Conservation (phyloP, 306 rosid genomes). For the Mimosa pudica region DNA sequence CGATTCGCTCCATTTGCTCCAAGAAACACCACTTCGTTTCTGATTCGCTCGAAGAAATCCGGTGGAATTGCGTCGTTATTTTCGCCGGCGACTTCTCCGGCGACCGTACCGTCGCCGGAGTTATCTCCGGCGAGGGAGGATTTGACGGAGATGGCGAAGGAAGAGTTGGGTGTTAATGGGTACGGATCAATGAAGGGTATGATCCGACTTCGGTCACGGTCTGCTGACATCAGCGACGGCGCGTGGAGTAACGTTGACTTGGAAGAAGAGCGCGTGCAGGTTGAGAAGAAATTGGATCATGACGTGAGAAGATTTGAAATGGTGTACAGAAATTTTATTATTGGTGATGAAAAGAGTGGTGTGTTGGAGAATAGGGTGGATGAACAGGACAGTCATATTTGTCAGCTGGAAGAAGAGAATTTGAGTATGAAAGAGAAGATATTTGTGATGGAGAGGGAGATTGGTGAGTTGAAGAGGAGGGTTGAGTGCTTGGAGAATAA, state of each 20-base stretch:
- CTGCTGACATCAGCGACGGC: conserved; percentile 32
- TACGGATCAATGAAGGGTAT: conserved; percentile 88
- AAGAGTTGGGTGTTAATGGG: conserved; percentile 81
- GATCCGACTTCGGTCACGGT: conserved; percentile 46
- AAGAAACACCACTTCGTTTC: conserved; percentile 71
- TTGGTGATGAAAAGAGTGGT: conserved; percentile 53
- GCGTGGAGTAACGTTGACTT: conserved; percentile 65
- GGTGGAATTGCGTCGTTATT: conserved; percentile 70
- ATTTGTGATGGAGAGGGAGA: conserved; percentile 66
- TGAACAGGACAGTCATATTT: conserved; percentile 66
- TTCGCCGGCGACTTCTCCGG: conserved; percentile 60
- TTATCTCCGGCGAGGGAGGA: conserved; percentile 71
- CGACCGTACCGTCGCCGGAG: conserved; percentile 62
- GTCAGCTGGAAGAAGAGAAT: conserved; percentile 70
- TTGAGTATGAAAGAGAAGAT: conserved; percentile 64
- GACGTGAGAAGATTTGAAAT: conserved; percentile 78
- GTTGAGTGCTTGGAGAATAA: conserved; percentile 54
- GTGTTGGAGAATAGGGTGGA: conserved; percentile 67
- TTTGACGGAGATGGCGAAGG: conserved; percentile 64
- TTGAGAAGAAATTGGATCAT: conserved; percentile 68
- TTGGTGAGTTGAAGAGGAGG: conserved; percentile 62
- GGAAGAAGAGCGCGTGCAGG: conserved; percentile 69
- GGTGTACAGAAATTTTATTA: conserved; percentile 54
- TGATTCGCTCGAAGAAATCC: conserved; percentile 67
- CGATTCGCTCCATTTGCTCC: conserved; percentile 83